Evolutionary conservation across 2,329 filamentous ascomycete species (phyloP).

Genomic region (Endocalyx cinctus): DNA sequence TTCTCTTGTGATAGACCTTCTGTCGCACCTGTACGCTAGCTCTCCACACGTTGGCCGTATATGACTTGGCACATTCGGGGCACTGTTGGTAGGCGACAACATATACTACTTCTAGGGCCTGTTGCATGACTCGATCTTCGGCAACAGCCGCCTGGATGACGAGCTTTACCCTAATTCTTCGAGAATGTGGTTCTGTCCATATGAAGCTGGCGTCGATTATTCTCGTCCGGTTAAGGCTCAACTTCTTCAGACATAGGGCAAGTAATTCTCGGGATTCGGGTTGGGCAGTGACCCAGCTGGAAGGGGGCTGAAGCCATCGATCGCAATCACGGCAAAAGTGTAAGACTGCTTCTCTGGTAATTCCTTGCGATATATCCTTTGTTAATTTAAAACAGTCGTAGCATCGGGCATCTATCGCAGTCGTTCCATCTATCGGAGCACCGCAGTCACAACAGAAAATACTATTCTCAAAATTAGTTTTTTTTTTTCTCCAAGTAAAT

Average conservation of each 20-base stretch:
- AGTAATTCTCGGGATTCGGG: conserved; percentile 90
- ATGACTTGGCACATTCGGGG: conserved; percentile 90
- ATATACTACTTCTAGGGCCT: conserved; percentile 92
- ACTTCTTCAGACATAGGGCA: conserved; percentile 82
- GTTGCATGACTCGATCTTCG: conserved; percentile 70
- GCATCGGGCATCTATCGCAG: conserved; percentile 80
- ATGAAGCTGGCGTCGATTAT: conserved; percentile 96
- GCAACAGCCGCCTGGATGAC: conserved; percentile 74
- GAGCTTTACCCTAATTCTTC: conserved; percentile 89
- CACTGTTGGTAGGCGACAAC: conserved; percentile 90
- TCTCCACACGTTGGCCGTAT: conserved; percentile 93
- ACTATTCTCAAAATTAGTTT: conserved; percentile 34
- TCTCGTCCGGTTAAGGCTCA: conserved; percentile 80
- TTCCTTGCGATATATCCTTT: conserved; percentile 85
- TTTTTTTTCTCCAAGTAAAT: too few species aligned
- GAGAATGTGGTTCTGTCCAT: conserved; percentile 97
- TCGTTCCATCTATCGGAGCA: conserved; percentile 88
- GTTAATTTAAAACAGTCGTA: conserved; percentile 95
- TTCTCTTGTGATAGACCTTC: conserved; percentile 92
- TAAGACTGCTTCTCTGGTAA: conserved; percentile 83
- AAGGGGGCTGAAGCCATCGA: conserved; percentile 83
- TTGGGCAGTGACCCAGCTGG: conserved; percentile 77
- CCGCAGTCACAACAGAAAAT: conserved; percentile 99
- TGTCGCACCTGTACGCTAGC: conserved; percentile 93
- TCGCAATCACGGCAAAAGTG: conserved; percentile 95